Base-by-base conservation (phyloP, 257 asterid genomes). In the Parsonsia alboflavescens region DNA sequence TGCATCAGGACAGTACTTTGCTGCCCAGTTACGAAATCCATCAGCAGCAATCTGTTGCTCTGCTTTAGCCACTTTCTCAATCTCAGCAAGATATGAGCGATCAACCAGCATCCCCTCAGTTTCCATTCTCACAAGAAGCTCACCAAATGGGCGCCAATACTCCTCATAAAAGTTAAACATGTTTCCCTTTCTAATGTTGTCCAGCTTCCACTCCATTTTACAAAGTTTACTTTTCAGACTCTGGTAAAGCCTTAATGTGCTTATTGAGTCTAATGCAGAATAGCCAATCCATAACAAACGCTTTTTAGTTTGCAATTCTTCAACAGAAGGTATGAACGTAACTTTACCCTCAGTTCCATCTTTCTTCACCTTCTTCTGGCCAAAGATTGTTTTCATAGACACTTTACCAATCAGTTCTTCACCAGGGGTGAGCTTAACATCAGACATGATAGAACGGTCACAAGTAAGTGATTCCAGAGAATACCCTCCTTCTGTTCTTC, bases 391-490 rank as follows among this genome's bases (percentile, higher is more conserved):
- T 85, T 95, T 95, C 98, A 95, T 92, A 16, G 99, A 92, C 76
- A 92, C 88, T 85, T 95, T 95, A 74, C 98, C 99, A 33, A 88
- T 83, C 78, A 90, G 69, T 79, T 83, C 79, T 74, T 88, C 89
- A 70, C 87, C 99, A 53, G 81, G 91, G 73, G 84, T 77, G 53
- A 72, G 78, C 75, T 73, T 85, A 80, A 92, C 96, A 84, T 83
- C 91, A 53, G 88, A 79, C 98, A 95, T 95, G 86, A 95, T 78
- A 65, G 52, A 39, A 2, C 82, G 68, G 84, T 89, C 95, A 61
- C 96, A 80, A 2, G 97, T 85, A 71, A 95, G 98, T 66, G 99
- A 96, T 86, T 95, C 99, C 74, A 95, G 82, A 78, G 99, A 95
- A 75, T 95, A 95, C 52, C 99, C 99, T 46, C 99, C 99, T 62